These are phyloP conservation scores for Stramenopiles sp. DNA, from an alignment of 352 stramenopile species.

Conservation along the genomic window DNA sequence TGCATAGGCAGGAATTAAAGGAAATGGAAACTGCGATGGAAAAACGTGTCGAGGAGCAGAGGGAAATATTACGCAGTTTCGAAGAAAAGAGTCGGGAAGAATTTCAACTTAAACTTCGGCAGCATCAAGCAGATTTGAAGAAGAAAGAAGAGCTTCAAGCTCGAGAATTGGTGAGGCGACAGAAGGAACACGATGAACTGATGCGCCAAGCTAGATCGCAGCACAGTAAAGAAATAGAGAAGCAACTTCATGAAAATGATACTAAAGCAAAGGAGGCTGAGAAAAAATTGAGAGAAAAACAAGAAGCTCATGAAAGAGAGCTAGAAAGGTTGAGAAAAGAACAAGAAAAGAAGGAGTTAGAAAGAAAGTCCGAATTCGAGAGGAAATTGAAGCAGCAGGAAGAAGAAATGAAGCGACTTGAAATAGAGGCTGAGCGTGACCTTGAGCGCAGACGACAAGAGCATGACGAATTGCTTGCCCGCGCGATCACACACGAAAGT, in stretches of 20 bases:
- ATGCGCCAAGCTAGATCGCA: neutral
- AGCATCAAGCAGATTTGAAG: neutral
- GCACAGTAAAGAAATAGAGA: neutral
- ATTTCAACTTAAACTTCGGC: neutral
- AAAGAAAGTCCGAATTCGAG: neutral
- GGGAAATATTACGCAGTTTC: neutral
- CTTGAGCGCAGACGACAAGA: neutral
- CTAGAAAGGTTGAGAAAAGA: neutral
- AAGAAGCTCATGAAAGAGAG: neutral
- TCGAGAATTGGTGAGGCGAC: neutral
- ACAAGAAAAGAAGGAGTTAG: neutral
- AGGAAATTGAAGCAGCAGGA: neutral
- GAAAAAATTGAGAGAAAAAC: neutral
- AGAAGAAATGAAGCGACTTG: neutral
- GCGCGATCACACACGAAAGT: neutral
- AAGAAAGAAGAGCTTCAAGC: neutral
- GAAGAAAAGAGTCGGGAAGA: neutral
- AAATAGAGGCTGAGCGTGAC: neutral
- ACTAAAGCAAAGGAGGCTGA: neutral
- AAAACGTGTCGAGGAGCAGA: neutral
- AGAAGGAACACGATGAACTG: neutral
- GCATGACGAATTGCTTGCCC: neutral
- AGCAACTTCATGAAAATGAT: neutral
- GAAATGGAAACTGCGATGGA: neutral
- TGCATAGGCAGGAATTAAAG: neutral